Evolutionary conservation across 1,284 basidiomycete species (phyloP).

Genomic region (Fistulina hepatica): DNA sequence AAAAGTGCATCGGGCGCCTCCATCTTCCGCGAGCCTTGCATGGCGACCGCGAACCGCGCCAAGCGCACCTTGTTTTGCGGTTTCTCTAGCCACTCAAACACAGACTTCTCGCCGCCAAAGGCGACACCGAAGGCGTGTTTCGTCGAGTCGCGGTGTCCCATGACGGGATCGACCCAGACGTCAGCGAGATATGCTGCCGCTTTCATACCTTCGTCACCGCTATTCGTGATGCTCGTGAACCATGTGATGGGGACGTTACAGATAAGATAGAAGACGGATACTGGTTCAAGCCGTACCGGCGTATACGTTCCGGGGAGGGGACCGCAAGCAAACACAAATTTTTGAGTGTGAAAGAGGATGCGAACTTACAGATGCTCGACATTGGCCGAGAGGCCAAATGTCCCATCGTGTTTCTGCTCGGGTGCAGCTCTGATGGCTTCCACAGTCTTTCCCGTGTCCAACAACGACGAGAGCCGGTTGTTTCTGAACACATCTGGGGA

Average conservation of each 20-base stretch:
- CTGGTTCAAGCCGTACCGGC: too few species aligned
- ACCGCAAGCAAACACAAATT: too few species aligned
- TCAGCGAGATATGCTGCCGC: conserved; percentile 18
- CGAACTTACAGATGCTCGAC: conserved; percentile 14
- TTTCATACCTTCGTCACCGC: conserved; percentile 18
- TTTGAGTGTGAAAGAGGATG: neutral
- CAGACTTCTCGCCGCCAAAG: conserved; percentile 10
- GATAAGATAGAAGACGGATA: too few species aligned
- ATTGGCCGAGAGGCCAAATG: conserved; percentile 17
- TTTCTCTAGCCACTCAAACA: conserved; percentile 17
- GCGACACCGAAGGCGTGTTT: too few species aligned
- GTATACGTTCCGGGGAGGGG: too few species aligned
- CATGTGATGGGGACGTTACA: neutral
- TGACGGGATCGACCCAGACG: conserved; percentile 16
- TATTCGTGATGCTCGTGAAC: conserved; percentile 1
- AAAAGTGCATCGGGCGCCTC: conserved; percentile 15
- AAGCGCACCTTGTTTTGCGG: conserved; percentile 15
- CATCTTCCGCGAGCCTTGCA: conserved; percentile 14
- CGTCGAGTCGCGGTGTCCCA: too few species aligned
- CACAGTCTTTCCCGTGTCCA: too few species aligned
- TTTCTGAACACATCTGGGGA: too few species aligned
- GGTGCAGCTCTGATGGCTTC: too few species aligned
- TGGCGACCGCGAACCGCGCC: conserved; percentile 16
- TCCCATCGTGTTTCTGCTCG: too few species aligned
- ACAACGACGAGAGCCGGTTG: too few species aligned